These are phyloP conservation scores for Taphrina betulina DNA, from an alignment of 1,139 yeast species.

Conservation along the genomic window DNA sequence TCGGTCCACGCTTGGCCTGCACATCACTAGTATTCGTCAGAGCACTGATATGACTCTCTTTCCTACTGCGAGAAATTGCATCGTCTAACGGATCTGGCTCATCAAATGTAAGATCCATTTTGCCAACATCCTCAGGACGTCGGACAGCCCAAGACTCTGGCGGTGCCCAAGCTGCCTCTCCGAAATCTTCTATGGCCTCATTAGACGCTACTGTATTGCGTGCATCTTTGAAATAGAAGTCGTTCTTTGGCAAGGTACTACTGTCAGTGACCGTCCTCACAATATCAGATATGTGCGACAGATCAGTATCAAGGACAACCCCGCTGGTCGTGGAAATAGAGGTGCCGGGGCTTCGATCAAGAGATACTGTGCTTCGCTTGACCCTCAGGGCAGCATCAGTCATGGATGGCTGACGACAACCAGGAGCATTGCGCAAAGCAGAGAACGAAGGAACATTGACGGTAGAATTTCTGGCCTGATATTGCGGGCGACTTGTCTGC, in stretches of 20 bases:
- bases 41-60: background rate
- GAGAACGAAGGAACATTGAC: background rate
- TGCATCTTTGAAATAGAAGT: constrained; percentile 14
- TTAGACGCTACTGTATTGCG: constrained; percentile 22
- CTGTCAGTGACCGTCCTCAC: constrained; percentile 35
- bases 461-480: background rate
- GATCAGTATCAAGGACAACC: constrained; percentile 29
- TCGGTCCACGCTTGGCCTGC: constrained; percentile 2
- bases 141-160: constrained; percentile 38
- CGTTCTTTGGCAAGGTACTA: constrained; percentile 33
- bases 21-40: background rate
- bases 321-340: constrained; percentile 9
- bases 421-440: background rate
- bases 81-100: constrained; percentile 26
- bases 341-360: constrained; percentile 3
- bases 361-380: constrained; percentile 8
- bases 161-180: constrained; percentile 35
- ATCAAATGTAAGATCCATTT: constrained; percentile 17
- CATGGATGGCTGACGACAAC: too few relatives aligned
- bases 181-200: constrained; percentile 16
- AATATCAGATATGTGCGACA: constrained; percentile 25
- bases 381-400: background rate
- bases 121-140: constrained; percentile 21
- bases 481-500: background rate
- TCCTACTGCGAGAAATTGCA: background rate